Percentiles rank a stretch among this genome's conserved stretches.
These are phyloP conservation scores for Curvularia sp. DNA, from an alignment of 2,329 filamentous ascomycete genomes.

Conservation along the genomic window DNA sequence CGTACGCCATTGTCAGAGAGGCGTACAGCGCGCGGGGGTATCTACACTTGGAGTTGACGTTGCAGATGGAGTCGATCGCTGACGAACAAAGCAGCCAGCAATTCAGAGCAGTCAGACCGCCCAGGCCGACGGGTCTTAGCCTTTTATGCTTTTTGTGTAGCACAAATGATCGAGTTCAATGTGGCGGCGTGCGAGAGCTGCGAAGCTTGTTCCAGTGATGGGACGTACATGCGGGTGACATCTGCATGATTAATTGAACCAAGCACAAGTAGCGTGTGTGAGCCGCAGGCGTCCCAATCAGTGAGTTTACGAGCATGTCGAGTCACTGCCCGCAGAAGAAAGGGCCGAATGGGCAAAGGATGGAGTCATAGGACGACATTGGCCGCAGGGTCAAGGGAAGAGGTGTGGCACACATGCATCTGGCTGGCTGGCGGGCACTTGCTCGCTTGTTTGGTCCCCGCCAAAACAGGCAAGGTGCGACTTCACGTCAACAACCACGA, in stretches of 20 bases:
- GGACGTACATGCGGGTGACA: constrained; percentile 48
- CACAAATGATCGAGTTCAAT: constrained; percentile 29
- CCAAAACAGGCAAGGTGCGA: constrained; percentile 34
- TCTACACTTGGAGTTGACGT: constrained; percentile 40
- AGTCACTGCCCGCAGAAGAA: constrained; percentile 13
- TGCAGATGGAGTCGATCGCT: constrained; percentile 43
- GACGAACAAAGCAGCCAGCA: constrained; percentile 31
- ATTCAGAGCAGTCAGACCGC: constrained; percentile 27
- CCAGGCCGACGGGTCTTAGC: constrained; percentile 37
- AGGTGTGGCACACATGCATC: constrained; percentile 10
- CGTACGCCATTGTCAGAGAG: constrained; percentile 33
- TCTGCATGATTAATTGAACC: constrained; percentile 47
- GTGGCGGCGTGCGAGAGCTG: constrained; percentile 34
- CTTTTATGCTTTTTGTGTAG: constrained; percentile 47
- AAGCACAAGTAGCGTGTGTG: constrained; percentile 34
- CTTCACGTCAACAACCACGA: constrained; percentile 38
- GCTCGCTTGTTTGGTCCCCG: constrained; percentile 35
- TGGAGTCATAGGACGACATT: constrained; percentile 17
- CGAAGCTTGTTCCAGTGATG: constrained; percentile 45
- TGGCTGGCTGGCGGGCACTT: constrained; percentile 6
- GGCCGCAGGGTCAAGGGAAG: constrained; percentile 8
- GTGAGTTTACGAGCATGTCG: constrained; percentile 22
- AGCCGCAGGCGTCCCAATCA: constrained; percentile 30
- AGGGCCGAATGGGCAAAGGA: constrained; percentile 7
- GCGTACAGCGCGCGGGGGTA: constrained; percentile 41